Conservation (phyloP, 257 asterid genomes). For the Echium plantagineum region DNA sequence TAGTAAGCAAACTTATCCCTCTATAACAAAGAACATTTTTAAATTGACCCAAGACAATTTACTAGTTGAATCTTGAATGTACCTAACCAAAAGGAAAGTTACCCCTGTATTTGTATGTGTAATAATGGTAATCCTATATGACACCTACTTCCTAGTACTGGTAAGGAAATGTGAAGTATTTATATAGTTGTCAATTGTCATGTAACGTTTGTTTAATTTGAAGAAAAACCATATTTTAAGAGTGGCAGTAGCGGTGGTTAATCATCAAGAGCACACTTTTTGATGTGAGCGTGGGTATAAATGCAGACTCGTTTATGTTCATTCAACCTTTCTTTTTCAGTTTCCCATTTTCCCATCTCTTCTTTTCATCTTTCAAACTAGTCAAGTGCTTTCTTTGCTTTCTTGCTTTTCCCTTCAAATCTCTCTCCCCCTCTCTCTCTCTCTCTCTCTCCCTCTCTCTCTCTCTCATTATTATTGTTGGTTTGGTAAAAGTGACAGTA, state of each 20-base stretch:
- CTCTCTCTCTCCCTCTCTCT: no score
- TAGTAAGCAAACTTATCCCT: no score
- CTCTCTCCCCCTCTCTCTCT: no score
- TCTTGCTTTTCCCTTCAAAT: neutral
- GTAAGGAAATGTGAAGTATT: neutral
- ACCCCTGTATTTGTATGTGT: no score
- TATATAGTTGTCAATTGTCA: neutral
- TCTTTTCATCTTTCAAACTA: constrained; percentile 6
- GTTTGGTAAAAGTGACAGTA: constrained; percentile 2
- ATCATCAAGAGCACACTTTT: constrained; percentile 47
- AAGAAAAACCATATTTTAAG: constrained; percentile 8
- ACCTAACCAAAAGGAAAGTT: no score
- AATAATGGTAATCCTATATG: no score
- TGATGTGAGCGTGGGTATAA: constrained; percentile 77
- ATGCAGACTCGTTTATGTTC: constrained; percentile 45
- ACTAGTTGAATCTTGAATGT: no score
- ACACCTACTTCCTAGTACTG: no score
- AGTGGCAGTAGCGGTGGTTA: constrained; percentile 52
- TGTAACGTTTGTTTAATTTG: neutral
- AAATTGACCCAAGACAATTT: no score
- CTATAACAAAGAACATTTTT: no score
- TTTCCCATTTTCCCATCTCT: constrained; percentile 8
- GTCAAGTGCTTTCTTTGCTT: neutral
- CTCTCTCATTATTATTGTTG: constrained; percentile 3
- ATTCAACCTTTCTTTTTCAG: constrained; percentile 28